phyloP scores from a whole-genome alignment of 2,329 filamentous ascomycete genomes.

The Alternaria dauci region DNA sequence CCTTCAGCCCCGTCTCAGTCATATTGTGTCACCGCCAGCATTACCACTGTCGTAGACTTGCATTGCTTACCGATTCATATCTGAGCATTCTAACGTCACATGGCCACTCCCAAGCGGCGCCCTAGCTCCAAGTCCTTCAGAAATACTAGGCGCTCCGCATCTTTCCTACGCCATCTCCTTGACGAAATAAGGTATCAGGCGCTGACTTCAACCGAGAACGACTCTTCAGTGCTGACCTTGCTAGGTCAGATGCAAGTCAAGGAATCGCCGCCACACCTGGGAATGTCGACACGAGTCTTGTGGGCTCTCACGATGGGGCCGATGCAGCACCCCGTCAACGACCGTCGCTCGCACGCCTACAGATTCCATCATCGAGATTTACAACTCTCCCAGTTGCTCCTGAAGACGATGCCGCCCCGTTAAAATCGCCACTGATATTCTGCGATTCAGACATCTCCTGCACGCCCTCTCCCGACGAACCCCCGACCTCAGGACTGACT shows the following conservation, averaged over 20 bases:
- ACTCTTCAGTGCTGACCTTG: not conserved
- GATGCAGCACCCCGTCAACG: not conserved
- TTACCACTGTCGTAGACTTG: constrained; percentile 24
- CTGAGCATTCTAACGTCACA: constrained; percentile 31
- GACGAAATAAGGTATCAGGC: constrained; percentile 33
- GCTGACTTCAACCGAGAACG: not conserved
- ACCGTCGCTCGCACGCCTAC: constrained; percentile 9
- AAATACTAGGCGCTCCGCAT: constrained; percentile 23
- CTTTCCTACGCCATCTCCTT: constrained; percentile 37
- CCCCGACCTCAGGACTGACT: constrained; percentile 28
- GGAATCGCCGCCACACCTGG: too few species aligned
- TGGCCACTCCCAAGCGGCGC: constrained; percentile 35
- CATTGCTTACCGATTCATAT: constrained; percentile 29
- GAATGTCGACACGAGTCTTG: not conserved
- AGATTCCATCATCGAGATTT: constrained; percentile 8
- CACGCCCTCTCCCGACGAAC: constrained; percentile 22
- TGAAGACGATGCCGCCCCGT: not conserved
- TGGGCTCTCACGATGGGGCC: not conserved
- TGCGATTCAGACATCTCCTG: constrained; percentile 27
- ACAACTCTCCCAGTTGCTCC: not conserved
- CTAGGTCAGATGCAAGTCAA: not conserved
- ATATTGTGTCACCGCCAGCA: constrained; percentile 22
- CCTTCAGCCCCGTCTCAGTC: not conserved
- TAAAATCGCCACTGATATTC: constrained; percentile 27
- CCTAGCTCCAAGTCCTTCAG: constrained; percentile 11